phyloP scores from a whole-genome alignment of 257 asterid species.

The Petunia secreta region DNA sequence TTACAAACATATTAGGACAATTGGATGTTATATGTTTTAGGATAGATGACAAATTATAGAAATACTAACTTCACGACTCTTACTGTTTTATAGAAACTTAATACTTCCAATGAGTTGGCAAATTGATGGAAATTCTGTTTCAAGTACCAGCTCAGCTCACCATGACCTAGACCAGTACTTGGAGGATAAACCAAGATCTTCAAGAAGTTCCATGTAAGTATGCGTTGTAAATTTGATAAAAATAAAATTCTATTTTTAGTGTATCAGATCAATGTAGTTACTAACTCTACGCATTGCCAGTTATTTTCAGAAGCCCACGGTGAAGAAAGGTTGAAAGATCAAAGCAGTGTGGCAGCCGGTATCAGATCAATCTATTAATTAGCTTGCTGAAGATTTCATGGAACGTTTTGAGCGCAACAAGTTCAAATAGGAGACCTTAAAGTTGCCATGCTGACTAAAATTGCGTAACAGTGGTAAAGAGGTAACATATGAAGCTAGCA shows the following conservation, averaged over 20 bases:
- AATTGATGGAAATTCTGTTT: neutral
- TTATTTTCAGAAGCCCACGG: neutral
- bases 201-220: conserved; percentile 15
- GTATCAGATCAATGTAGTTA: no score
- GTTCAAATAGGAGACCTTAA: no score
- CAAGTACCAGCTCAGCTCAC: neutral
- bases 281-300: no score
- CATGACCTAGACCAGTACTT: neutral
- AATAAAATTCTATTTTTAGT: no score
- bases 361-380: neutral
- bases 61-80: neutral
- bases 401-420: neutral
- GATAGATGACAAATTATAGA: neutral
- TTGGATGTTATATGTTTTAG: neutral
- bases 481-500: no score
- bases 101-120: conserved; percentile 39
- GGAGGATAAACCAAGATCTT: neutral
- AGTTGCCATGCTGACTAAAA: no score
- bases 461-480: no score
- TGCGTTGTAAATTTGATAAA: neutral
- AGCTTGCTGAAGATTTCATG: no score
- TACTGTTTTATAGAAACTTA: conserved; percentile 29
- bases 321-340: neutral
- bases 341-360: conserved; percentile 18
- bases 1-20: neutral